Evolutionary conservation across 192 early-diverging fungal species (phyloP), one percentile per base, ranked within the genome.

Genomic region (Entomortierella beljakovae): DNA sequence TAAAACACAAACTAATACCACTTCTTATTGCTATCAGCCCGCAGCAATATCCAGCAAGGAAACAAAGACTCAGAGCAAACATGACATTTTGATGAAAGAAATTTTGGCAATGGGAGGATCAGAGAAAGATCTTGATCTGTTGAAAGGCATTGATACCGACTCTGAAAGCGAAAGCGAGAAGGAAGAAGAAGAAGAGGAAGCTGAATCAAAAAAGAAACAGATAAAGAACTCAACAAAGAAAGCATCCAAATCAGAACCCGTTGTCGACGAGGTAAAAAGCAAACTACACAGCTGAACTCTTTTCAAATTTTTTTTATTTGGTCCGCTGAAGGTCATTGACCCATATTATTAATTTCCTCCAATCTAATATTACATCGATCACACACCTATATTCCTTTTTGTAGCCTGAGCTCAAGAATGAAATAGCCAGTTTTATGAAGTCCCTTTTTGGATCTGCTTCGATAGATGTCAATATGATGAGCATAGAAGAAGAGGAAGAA

Each of bases 31-130:
- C 4, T 9, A 53, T 53, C 28, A 53, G 23, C 25, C n/a, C n/a
- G n/a, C 25, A 9, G 6, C 25, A 49, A 29, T 13, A 28, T 26
- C 13, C 11, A 49, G 6, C 4, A 43, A 18, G 59, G 5, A 59
- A 32, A 49, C 4, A 61, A 49, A 29, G 6, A 10, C 16, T 29
- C 18, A 54, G 40, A 54, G 28, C 18, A 38, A 48, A 23, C 20
- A 68, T 23, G 66, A 77, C 1, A 32, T 68, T 0, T 28, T 77
- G 11, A 68, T 70, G 68, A 52, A 57, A 61, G 75, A 79, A 57
- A 79, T 79, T 32, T n/a, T 79, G 55, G 75, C 75, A 8, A 69
- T 79, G 75, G 75, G 75, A 0, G 75, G 75, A 22, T 79, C 75
- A 6, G 49, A 59, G 22, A 31, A 79, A 26, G 75, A 79, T 25